phyloP scores from a whole-genome alignment of 2,329 filamentous ascomycete genomes.

The Paecilomyces niveus region DNA sequence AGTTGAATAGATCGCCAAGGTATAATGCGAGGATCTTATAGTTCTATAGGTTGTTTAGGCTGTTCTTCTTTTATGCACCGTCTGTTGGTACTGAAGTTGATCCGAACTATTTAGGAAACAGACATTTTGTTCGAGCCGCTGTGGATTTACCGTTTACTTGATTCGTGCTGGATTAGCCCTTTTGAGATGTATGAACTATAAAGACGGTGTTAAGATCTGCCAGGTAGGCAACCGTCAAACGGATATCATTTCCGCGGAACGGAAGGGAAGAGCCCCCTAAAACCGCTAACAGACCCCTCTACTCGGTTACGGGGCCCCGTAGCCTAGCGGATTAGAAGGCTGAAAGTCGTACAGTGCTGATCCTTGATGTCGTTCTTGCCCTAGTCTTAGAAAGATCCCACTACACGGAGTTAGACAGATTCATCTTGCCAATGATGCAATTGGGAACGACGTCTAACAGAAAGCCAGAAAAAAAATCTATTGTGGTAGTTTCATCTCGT shows the following conservation, averaged over 20 bases:
- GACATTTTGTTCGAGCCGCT: neutral
- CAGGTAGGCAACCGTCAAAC: neutral
- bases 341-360: too few species aligned
- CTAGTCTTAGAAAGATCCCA: neutral
- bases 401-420: neutral
- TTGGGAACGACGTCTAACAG: neutral
- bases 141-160: too few species aligned
- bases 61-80: too few species aligned
- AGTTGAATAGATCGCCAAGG: too few species aligned
- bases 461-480: neutral
- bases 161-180: neutral
- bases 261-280: neutral
- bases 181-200: too few species aligned
- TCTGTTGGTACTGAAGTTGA: neutral
- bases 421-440: neutral
- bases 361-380: neutral
- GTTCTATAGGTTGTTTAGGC: too few species aligned
- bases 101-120: neutral
- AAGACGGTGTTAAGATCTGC: too few species aligned
- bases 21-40: too few species aligned
- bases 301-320: too few species aligned
- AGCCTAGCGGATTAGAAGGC: neutral
- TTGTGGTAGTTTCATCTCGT: neutral
- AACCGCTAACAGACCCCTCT: too few species aligned
- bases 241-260: too few species aligned